Base-by-base conservation (phyloP, 192 early-diverging fungal species). In the Coemansia reversa region DNA sequence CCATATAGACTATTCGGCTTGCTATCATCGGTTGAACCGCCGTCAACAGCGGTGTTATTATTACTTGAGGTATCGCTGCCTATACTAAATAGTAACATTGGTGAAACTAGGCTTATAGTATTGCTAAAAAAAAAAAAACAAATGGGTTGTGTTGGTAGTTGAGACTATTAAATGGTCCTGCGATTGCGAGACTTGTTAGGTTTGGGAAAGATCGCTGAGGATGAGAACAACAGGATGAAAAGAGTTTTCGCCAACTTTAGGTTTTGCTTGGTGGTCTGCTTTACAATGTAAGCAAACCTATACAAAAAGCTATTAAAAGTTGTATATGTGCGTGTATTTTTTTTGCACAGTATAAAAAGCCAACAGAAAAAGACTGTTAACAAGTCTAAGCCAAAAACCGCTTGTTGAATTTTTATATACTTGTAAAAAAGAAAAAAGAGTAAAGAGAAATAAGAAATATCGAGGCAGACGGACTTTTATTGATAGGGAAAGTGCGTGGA, bases 1-100 rank as follows among this genome's bases (percentile, higher is more conserved):
- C 72, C 72, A 51, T 69, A 66, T 54, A 65, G 58, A 75, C 66
- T 74, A 72, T 74, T 80, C 66, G 78, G 78, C 69, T 79, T 73
- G 47, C 64, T 51, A 29, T 75, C 78, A 51, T 81, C 78, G 4
- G 39, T 51, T 49, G 69, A 55, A 7, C 29, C 29, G 30, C 16
- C 27, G 60, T 69, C 67, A 55, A 60, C 33, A 16, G 58, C 39
- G 27, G 30, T 39, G 30, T 52, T 52, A 48, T 52, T 52, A 39
- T 33, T 66, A 42, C 55, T 29, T 19, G 27, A 29, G 35, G 53
- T 32, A 54, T 33, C 59, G 12, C 60, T 51, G 24, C 60, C 60
- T 56, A 62, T 62, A 32, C 54, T 69, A 57, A 69, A 69, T 22
- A 69, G 35, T 49, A 69, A 53, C 59, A 61, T n/a, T 61, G 11